Evolutionary conservation across 1,139 yeast genomes (phyloP).

Genomic region (Candida sanyaensis): DNA sequence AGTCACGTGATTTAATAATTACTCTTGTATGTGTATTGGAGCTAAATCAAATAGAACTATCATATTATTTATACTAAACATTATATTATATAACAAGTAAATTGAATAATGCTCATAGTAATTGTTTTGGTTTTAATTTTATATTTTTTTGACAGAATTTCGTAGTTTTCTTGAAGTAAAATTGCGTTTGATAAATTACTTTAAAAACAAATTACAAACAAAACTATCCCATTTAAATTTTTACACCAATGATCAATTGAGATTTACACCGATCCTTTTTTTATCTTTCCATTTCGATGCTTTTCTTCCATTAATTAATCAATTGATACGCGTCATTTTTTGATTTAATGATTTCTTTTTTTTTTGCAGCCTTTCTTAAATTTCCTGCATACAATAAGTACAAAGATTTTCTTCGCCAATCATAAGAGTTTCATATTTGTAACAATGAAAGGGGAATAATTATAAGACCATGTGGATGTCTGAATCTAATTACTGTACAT

Average conservation of each 20-base stretch:
- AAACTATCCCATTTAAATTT: too few species aligned
- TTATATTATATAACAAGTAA: too few species aligned
- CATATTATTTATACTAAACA: too few species aligned
- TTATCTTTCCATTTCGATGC: background rate
- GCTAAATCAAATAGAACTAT: too few species aligned
- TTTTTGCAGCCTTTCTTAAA: conserved; percentile 1
- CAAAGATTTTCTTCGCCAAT: conserved; percentile 1
- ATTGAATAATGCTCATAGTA: too few species aligned
- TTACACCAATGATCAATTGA: too few species aligned
- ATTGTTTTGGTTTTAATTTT: background rate
- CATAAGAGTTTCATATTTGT: background rate
- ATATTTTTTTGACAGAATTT: background rate
- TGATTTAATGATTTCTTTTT: background rate
- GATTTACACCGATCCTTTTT: background rate
- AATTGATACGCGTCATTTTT: background rate
- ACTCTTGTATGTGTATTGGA: too few species aligned
- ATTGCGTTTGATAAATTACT: background rate
- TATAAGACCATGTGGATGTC: too few species aligned
- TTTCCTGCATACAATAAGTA: background rate
- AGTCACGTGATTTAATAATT: too few species aligned
- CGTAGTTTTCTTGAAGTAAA: background rate
- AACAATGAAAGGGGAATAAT: too few species aligned
- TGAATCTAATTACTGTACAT: too few species aligned
- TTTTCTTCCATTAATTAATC: background rate
- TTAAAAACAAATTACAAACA: background rate